Conservation (phyloP, 116 monocot genomes). For the Thalassia testudinum region DNA sequence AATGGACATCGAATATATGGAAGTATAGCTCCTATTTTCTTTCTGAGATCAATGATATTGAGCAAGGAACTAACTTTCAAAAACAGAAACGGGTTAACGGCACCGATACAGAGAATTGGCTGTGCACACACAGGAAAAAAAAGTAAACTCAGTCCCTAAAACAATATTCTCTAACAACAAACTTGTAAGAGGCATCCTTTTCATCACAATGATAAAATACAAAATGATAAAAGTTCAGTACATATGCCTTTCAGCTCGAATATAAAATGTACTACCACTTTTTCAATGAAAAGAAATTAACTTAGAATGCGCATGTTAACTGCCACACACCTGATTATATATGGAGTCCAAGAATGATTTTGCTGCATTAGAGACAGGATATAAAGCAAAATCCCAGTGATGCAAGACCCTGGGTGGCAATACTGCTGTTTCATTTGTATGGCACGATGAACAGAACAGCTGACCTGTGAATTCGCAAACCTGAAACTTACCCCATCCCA, state of each 20-base stretch:
- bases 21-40: conserved; percentile 78
- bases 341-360: conserved; percentile 91
- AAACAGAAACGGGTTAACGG: conserved; percentile 81
- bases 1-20: conserved; percentile 73
- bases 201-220: too few species aligned
- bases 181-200: too few species aligned
- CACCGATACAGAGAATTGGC: conserved; percentile 94
- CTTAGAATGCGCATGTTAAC: too few species aligned
- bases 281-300: too few species aligned
- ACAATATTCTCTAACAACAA: too few species aligned
- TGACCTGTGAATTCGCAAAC: conserved; percentile 85
- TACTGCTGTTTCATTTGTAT: conserved; percentile 73
- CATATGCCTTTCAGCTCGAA: too few species aligned
- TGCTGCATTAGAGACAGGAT: conserved; percentile 86
- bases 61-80: conserved; percentile 79
- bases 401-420: conserved; percentile 75
- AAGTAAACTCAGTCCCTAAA: too few species aligned
- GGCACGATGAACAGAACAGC: conserved; percentile 74
- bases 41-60: conserved; percentile 64
- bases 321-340: conserved; percentile 57
- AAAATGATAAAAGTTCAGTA: too few species aligned
- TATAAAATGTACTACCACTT: too few species aligned
- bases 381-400: conserved; percentile 83
- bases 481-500: conserved; percentile 59
- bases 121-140: conserved; percentile 13